These are phyloP conservation scores for Basidioascus undulatus DNA, from an alignment of 768 basidiomycete genomes.

Conservation along the genomic window DNA sequence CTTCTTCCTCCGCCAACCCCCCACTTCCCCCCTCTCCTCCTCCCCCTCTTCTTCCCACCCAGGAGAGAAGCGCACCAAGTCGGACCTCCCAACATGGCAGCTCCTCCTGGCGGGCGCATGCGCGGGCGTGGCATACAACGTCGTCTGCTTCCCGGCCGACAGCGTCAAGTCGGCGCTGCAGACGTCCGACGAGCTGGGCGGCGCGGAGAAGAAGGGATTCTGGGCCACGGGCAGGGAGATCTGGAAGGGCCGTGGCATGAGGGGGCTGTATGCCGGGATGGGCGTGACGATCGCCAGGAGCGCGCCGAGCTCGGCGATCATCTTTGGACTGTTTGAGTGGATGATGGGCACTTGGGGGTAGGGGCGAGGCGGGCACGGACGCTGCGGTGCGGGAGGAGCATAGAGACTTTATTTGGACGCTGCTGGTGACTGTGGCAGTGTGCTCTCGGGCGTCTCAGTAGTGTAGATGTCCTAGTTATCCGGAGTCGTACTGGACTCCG, in stretches of 20 bases:
- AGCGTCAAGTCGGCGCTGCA: conserved; percentile 85
- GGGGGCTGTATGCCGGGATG: conserved; percentile 75
- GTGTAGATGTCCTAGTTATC: too few relatives aligned
- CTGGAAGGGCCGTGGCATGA: conserved; percentile 48
- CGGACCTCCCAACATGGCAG: conserved; percentile 45
- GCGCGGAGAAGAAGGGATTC: conserved; percentile 12
- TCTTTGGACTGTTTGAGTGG: too few relatives aligned
- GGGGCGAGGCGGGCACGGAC: too few relatives aligned
- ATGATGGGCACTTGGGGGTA: too few relatives aligned
- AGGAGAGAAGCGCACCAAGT: too few relatives aligned
- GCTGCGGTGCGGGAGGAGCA: too few relatives aligned
- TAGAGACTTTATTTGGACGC: too few relatives aligned
- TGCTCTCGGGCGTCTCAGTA: too few relatives aligned
- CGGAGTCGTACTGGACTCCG: too few relatives aligned
- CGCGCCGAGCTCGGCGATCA: conserved; percentile 72
- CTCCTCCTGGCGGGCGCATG: conserved; percentile 65
- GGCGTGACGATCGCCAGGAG: conserved; percentile 69
- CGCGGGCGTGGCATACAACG: conserved; percentile 62
- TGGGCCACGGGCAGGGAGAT: conserved; percentile 39
- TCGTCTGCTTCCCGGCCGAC: conserved; percentile 86
- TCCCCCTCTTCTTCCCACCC: too few relatives aligned
- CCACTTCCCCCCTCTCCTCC: conserved; percentile 3
- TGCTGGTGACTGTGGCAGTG: too few relatives aligned
- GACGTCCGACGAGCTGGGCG: conserved; percentile 64
- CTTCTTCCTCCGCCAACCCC: conserved; percentile 31